phyloP scores from a whole-genome alignment of 164 flowering plant species.

The Warburgia ugandensis region DNA sequence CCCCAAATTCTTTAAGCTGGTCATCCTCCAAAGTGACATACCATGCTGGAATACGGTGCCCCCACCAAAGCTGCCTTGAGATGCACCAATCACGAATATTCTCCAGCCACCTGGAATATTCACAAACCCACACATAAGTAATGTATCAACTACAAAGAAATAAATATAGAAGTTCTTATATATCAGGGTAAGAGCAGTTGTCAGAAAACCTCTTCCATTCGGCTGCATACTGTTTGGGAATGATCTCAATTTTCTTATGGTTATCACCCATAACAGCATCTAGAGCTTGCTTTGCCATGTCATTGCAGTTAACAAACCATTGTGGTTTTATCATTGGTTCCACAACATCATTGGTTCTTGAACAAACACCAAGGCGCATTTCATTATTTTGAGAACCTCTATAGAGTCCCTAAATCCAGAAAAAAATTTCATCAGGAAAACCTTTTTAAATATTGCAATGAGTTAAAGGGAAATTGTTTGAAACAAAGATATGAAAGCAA shows the following conservation, averaged over 20 bases:
- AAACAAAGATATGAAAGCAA: too few relatives aligned
- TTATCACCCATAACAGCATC: constrained; percentile 66
- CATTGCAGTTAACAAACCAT: constrained; percentile 80
- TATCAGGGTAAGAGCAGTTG: not conserved
- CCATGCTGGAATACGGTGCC: constrained; percentile 97
- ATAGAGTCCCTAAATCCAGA: constrained; percentile 60
- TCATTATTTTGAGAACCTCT: constrained; percentile 70
- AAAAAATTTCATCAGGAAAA: not conserved
- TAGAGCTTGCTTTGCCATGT: constrained; percentile 72
- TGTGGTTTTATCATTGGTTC: constrained; percentile 97
- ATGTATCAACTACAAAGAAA: not conserved
- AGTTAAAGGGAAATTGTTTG: too few relatives aligned
- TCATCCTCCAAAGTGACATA: constrained; percentile 80
- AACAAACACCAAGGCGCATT: constrained; percentile 95
- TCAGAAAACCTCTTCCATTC: constrained; percentile 80
- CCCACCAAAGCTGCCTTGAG: constrained; percentile 99
- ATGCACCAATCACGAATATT: constrained; percentile 98
- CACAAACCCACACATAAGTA: not conserved
- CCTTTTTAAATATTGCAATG: too few relatives aligned
- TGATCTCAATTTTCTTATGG: constrained; percentile 58
- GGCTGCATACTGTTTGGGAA: constrained; percentile 79
- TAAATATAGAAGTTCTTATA: not conserved
- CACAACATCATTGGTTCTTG: constrained; percentile 83
- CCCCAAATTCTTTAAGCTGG: constrained; percentile 63
- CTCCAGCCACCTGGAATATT: constrained; percentile 78